These are phyloP conservation scores for Arthrobotrys iridis DNA, from an alignment of 2,329 filamentous ascomycete species.

Conservation along the genomic window DNA sequence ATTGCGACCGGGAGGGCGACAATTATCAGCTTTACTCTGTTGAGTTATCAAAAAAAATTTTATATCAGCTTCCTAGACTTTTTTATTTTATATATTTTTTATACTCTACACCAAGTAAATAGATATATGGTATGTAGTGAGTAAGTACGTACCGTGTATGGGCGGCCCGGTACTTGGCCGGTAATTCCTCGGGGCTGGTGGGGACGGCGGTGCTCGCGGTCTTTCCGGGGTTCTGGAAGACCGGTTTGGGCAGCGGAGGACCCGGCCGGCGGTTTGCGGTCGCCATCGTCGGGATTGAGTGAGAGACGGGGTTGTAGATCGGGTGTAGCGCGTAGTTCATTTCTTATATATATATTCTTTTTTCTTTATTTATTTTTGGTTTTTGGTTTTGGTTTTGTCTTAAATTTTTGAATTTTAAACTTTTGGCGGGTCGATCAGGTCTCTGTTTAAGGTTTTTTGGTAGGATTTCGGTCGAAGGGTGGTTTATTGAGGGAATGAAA, in stretches of 20 bases:
- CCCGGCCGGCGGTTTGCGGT: slow-evolving; percentile 10
- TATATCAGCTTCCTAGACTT: background rate
- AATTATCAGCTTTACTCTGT: slow-evolving; percentile 55
- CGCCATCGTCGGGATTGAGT: slow-evolving; percentile 16
- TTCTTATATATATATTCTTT: too few relatives aligned
- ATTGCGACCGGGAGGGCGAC: slow-evolving; percentile 57
- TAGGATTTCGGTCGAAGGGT: background rate
- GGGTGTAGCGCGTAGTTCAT: slow-evolving; percentile 12
- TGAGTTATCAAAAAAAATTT: background rate
- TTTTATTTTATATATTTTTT: background rate
- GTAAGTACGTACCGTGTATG: slow-evolving; percentile 42
- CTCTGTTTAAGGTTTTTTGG: background rate
- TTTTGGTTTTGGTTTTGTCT: background rate
- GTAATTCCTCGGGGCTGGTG: slow-evolving; percentile 52
- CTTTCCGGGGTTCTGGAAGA: background rate
- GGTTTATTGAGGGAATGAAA: background rate
- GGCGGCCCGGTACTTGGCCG: slow-evolving; percentile 55
- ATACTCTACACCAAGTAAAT: too few relatives aligned
- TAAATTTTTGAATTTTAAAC: background rate
- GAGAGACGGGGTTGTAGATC: slow-evolving; percentile 2
- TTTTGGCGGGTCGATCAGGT: too few relatives aligned
- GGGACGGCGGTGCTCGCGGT: slow-evolving; percentile 30
- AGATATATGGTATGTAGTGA: too few relatives aligned
- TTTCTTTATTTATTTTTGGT: background rate
- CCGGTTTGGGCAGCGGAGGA: background rate